Conservation (phyloP, 176 grass and related monocot species). For the Carex scoparia region DNA sequence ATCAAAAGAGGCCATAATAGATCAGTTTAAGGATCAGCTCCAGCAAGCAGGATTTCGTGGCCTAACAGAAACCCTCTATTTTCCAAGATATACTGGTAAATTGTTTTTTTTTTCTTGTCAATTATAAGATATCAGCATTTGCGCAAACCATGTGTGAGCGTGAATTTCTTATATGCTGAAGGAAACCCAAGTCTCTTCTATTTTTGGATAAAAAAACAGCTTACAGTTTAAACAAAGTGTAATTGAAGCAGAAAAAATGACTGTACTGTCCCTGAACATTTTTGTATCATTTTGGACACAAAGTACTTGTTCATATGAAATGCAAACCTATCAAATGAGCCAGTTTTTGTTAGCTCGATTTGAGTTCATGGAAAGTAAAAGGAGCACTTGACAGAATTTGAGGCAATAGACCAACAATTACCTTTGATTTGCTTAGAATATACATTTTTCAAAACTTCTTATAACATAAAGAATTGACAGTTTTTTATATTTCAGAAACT, state of each 20-base stretch:
- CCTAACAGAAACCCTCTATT: conserved; percentile 52
- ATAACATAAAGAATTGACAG: conserved; percentile 14
- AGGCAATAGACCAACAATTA: too few species aligned
- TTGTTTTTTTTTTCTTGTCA: neutral
- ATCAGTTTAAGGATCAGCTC: conserved; percentile 71
- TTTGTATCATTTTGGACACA: neutral
- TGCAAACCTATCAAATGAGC: neutral
- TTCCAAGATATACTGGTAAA: conserved; percentile 54
- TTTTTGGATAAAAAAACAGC: neutral
- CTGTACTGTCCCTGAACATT: neutral
- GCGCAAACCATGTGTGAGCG: neutral
- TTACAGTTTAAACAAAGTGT: neutral
- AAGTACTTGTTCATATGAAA: neutral
- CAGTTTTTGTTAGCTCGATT: neutral
- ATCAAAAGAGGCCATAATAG: conserved; percentile 45
- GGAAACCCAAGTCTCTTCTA: neutral
- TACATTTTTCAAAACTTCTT: neutral
- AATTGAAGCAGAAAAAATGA: neutral
- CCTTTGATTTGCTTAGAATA: neutral
- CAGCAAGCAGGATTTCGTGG: conserved; percentile 45
- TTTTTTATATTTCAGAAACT: conserved; percentile 45
- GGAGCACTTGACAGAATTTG: too few species aligned
- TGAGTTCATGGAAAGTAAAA: too few species aligned
- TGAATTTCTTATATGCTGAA: neutral
- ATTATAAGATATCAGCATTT: conserved; percentile 13